Evolutionary conservation across 2,329 filamentous ascomycete species (phyloP).

Genomic region (Claviceps monticola): DNA sequence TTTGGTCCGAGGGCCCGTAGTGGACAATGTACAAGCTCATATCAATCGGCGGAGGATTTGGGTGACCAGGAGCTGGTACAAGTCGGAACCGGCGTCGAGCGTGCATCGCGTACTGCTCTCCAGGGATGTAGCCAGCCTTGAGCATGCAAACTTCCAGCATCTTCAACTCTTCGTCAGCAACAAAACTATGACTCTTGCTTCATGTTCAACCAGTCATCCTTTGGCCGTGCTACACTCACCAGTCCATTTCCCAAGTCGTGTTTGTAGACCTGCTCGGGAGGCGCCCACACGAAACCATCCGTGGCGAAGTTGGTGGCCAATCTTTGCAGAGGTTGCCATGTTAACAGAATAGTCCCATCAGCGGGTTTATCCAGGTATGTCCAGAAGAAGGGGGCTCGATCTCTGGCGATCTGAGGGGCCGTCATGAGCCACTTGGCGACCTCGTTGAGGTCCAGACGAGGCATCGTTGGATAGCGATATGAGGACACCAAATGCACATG

Average conservation of each 20-base stretch:
- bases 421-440: conserved; percentile 73
- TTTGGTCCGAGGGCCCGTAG: conserved; percentile 65
- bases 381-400: conserved; percentile 82
- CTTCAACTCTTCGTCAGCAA: conserved; percentile 27
- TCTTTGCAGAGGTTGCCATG: conserved; percentile 72
- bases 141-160: conserved; percentile 81
- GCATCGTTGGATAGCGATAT: conserved; percentile 63
- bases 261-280: conserved; percentile 62
- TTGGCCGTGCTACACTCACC: conserved; percentile 23
- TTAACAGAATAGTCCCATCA: conserved; percentile 70
- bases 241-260: conserved; percentile 53
- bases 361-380: conserved; percentile 72
- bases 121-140: conserved; percentile 64
- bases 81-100: conserved; percentile 79
- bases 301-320: conserved; percentile 65
- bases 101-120: conserved; percentile 63
- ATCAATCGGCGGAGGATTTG: conserved; percentile 58
- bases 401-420: conserved; percentile 74
- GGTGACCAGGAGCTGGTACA: conserved; percentile 54
- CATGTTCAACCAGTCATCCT: background rate
- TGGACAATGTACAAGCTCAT: conserved; percentile 82
- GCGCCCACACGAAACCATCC: conserved; percentile 86
- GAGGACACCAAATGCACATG: conserved; percentile 85
- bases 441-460: conserved; percentile 57
- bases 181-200: too few relatives aligned